Percentiles rank a stretch among this genome's conserved stretches.
Conservation (phyloP, 495 filamentous ascomycete genomes). For the Xylaria intraflava region DNA sequence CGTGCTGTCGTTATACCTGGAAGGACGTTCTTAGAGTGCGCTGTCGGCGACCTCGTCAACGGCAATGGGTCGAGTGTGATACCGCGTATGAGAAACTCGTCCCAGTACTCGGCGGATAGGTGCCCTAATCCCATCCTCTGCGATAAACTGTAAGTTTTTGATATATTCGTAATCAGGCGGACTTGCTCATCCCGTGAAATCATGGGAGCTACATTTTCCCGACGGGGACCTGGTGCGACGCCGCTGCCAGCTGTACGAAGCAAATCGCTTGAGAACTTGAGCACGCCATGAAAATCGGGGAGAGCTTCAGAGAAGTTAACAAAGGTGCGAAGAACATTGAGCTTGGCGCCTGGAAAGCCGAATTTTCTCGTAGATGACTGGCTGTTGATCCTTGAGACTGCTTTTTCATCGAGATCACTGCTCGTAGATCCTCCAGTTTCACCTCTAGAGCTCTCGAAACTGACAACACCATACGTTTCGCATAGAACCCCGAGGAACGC, state of each 20-base stretch:
- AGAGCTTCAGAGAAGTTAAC: slow-evolving; percentile 90
- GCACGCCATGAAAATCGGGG: slow-evolving; percentile 81
- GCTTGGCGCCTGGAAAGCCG: slow-evolving; percentile 65
- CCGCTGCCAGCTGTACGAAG: slow-evolving; percentile 75
- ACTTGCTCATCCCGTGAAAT: slow-evolving; percentile 79
- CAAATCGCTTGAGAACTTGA: slow-evolving; percentile 77
- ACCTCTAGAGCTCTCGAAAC: slow-evolving; percentile 20
- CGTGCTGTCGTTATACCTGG: slow-evolving; percentile 51
- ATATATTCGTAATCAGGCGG: slow-evolving; percentile 71
- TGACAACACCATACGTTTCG: slow-evolving; percentile 45
- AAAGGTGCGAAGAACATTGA: slow-evolving; percentile 75
- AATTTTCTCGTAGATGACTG: slow-evolving; percentile 52
- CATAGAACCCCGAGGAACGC: slow-evolving; percentile 42
- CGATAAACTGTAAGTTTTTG: slow-evolving; percentile 69
- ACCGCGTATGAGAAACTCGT: slow-evolving; percentile 84
- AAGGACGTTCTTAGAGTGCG: slow-evolving; percentile 65
- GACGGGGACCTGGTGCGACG: slow-evolving; percentile 60
- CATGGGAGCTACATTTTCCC: slow-evolving; percentile 53
- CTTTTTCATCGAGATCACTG: slow-evolving; percentile 42
- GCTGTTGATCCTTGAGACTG: slow-evolving; percentile 44
- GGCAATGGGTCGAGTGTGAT: slow-evolving; percentile 56
- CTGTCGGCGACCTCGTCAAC: slow-evolving; percentile 50
- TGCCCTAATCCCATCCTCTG: slow-evolving; percentile 62
- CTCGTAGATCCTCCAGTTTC: slow-evolving; percentile 8
- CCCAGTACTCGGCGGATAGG: slow-evolving; percentile 85